Conservation (phyloP, 2,329 filamentous ascomycete genomes). For the Fusarium agapanthi region DNA sequence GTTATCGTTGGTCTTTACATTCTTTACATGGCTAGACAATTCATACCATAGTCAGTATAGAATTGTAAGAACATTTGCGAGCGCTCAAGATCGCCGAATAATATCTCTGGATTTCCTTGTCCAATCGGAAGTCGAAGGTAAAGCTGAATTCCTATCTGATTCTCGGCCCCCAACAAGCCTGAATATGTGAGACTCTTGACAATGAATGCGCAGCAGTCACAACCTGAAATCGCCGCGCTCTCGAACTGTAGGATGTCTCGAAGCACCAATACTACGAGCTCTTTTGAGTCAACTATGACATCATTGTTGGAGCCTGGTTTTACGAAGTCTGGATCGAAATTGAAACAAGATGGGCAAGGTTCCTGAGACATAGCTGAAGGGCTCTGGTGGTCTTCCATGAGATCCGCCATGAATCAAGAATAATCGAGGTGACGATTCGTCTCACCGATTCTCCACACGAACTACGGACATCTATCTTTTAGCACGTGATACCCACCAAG, state of each 20-base stretch:
- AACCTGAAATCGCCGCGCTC: neutral
- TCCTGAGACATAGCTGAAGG: neutral
- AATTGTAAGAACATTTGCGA: slow-evolving; percentile 12
- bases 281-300: neutral
- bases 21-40: accelerated
- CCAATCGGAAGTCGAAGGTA: slow-evolving; percentile 14
- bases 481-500: slow-evolving; percentile 20
- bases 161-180: neutral
- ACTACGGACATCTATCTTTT: neutral
- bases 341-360: slow-evolving; percentile 15
- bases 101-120: slow-evolving; percentile 25
- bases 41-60: slow-evolving; percentile 14
- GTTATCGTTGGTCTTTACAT: accelerated
- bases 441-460: neutral
- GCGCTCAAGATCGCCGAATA: neutral
- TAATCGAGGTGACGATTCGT: neutral
- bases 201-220: slow-evolving; percentile 10
- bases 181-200: slow-evolving; percentile 12
- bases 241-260: neutral
- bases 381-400: neutral
- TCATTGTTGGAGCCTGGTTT: neutral
- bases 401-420: neutral
- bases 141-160: neutral
- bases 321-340: neutral
- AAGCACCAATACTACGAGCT: neutral